A percentile compares a stretch with the other conserved stretches of the same genome.
Evolutionary conservation across 768 basidiomycete species (phyloP).

Genomic region (Pulveroboletus frians): DNA sequence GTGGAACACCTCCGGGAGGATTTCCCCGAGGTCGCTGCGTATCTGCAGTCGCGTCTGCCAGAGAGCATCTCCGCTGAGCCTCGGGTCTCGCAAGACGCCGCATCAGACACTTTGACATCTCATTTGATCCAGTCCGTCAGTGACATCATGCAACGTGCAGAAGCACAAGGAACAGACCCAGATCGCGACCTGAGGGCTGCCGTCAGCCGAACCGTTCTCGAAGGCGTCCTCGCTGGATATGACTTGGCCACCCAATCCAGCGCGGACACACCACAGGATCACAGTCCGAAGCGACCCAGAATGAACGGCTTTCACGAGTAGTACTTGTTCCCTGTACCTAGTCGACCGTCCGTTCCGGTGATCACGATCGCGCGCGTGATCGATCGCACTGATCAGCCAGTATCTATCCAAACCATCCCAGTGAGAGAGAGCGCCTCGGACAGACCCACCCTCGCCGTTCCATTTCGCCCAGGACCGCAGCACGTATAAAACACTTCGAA

Average conservation of each 20-base stretch:
- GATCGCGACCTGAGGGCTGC: conserved; percentile 59
- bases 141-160: conserved; percentile 59
- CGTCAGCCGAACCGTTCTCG: conserved; percentile 59
- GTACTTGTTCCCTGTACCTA: conserved; percentile 15
- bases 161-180: conserved; percentile 55
- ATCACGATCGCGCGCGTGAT: conserved; percentile 31
- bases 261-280: conserved; percentile 7
- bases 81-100: conserved; percentile 58
- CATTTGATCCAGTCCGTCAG: conserved; percentile 61
- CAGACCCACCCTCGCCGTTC: conserved; percentile 14
- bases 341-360: conserved; percentile 24
- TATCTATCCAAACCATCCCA: conserved; percentile 11
- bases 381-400: conserved; percentile 30
- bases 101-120: conserved; percentile 66
- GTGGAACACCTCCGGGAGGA: conserved; percentile 67
- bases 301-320: conserved; percentile 18
- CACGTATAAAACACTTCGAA: conserved; percentile 5
- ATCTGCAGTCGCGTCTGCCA: conserved; percentile 41
- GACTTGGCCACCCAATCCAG: conserved; percentile 36
- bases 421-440: conserved; percentile 9
- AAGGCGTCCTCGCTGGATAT: conserved; percentile 61
- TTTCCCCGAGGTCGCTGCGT: conserved; percentile 61
- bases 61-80: conserved; percentile 6
- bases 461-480: conserved; percentile 23
- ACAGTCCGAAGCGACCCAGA: conserved; percentile 22